Conservation (phyloP, 305 asterid species). For the Fraxinus baroniana region DNA sequence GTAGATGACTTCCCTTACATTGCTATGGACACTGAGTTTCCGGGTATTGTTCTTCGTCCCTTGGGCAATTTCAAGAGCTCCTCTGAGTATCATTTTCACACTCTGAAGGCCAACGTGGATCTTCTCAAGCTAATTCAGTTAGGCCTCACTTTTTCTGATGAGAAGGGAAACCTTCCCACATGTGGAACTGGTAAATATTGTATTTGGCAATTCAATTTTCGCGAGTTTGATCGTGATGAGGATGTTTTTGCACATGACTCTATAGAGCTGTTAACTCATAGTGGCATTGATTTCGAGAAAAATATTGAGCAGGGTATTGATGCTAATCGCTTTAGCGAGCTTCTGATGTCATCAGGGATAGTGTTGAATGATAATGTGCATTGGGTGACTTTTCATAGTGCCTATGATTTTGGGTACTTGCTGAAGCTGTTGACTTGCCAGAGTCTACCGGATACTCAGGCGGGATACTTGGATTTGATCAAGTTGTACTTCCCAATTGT, state of each 20-base stretch:
- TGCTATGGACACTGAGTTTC: slow-evolving; percentile 15
- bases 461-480: slow-evolving; percentile 28
- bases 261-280: slow-evolving; percentile 30
- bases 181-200: slow-evolving; percentile 40
- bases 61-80: slow-evolving; percentile 27
- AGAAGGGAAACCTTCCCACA: slow-evolving; percentile 37
- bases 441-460: slow-evolving; percentile 34
- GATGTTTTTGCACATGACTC: slow-evolving; percentile 37
- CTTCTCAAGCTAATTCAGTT: slow-evolving; percentile 38
- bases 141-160: slow-evolving; percentile 37
- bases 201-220: slow-evolving; percentile 38
- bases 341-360: slow-evolving; percentile 39
- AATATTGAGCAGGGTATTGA: slow-evolving; percentile 31
- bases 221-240: slow-evolving; percentile 32
- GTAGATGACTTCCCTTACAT: slow-evolving; percentile 16
- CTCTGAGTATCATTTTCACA: slow-evolving; percentile 22
- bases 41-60: slow-evolving; percentile 25
- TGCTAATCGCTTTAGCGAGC: slow-evolving; percentile 31
- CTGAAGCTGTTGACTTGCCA: slow-evolving; percentile 35
- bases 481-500: slow-evolving; percentile 30
- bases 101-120: slow-evolving; percentile 36
- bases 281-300: slow-evolving; percentile 34
- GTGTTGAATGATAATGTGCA: slow-evolving; percentile 36
- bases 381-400: slow-evolving; percentile 37
- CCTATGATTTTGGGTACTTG: slow-evolving; percentile 34